Percentiles rank a stretch among this genome's conserved stretches.
These are phyloP conservation scores for Ophiostoma sp. DNA, from an alignment of 2,329 filamentous ascomycete genomes.

Conservation along the genomic window DNA sequence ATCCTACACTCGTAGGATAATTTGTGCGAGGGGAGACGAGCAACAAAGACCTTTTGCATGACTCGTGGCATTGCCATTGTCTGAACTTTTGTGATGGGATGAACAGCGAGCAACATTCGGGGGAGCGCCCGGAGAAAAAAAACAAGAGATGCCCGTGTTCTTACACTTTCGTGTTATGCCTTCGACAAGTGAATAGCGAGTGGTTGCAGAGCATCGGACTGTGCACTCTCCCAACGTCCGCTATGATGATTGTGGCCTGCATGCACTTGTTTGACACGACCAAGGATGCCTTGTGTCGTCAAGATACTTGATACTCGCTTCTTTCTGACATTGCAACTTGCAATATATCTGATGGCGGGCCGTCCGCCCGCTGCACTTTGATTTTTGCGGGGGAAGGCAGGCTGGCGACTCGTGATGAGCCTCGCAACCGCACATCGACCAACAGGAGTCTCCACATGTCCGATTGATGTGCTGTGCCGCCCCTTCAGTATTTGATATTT, in stretches of 20 bases:
- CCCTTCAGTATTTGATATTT: conserved; percentile 14
- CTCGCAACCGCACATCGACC: neutral
- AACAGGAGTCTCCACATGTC: neutral
- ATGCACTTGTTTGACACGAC: neutral
- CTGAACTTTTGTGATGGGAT: neutral
- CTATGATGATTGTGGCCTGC: too few species aligned
- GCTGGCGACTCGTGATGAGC: neutral
- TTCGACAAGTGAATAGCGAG: too few species aligned
- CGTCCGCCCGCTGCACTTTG: neutral
- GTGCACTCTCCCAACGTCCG: neutral
- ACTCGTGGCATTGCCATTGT: neutral
- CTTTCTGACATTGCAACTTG: neutral
- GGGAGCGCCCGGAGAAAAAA: neutral
- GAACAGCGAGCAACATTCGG: neutral
- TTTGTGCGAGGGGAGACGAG: neutral
- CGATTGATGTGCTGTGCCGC: conserved; percentile 10
- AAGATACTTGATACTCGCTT: neutral
- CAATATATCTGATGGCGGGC: conserved; percentile 9
- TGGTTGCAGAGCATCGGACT: neutral
- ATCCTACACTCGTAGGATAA: neutral
- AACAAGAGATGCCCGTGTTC: neutral
- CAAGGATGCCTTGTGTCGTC: neutral
- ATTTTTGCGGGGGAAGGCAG: conserved; percentile 12
- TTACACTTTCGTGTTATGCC: neutral
- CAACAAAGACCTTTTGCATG: neutral